Evolutionary conservation across 116 monocot species (phyloP).

Genomic region (Zostera marina): DNA sequence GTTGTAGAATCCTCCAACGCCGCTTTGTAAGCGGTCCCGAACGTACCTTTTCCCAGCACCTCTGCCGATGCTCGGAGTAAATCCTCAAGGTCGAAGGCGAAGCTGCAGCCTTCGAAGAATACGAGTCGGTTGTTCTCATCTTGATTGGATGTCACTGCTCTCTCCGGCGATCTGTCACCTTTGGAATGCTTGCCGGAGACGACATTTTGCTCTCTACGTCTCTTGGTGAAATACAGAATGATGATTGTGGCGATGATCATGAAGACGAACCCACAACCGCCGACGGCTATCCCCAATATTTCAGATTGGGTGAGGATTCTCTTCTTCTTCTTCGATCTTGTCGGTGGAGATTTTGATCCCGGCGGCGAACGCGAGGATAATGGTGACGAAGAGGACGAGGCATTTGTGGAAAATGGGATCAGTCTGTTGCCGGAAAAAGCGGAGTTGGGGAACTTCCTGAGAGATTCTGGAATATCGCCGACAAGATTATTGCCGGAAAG

Average conservation of each 20-base stretch:
- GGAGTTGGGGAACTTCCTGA: conserved; percentile 18
- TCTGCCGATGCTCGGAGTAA: conserved; percentile 63
- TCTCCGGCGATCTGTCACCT: conserved; percentile 13
- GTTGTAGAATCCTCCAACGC: conserved; percentile 51
- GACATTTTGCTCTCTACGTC: conserved; percentile 1
- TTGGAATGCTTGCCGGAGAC: conserved; percentile 16
- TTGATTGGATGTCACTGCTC: conserved; percentile 17
- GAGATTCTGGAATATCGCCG: conserved; percentile 33
- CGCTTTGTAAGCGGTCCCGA: conserved; percentile 61
- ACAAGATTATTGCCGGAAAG: conserved; percentile 38
- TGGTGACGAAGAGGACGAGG: background rate
- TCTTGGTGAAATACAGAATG: conserved; percentile 6
- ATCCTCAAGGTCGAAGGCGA: conserved; percentile 59
- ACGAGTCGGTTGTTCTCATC: conserved; percentile 36
- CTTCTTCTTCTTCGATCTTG: background rate
- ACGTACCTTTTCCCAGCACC: conserved; percentile 61
- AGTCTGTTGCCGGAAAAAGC: conserved; percentile 20
- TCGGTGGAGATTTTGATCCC: background rate
- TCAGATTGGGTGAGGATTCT: conserved; percentile 11
- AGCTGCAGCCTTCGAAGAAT: conserved; percentile 53
- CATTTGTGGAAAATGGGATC: background rate
- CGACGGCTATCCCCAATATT: conserved; percentile 10
- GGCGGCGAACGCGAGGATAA: background rate
- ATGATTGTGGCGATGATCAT: background rate
- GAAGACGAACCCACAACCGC: conserved; percentile 7